Percentiles rank a stretch among this genome's conserved stretches.
phyloP scores from a whole-genome alignment of 805 yeast species.

The Yarrowia osloensis region DNA sequence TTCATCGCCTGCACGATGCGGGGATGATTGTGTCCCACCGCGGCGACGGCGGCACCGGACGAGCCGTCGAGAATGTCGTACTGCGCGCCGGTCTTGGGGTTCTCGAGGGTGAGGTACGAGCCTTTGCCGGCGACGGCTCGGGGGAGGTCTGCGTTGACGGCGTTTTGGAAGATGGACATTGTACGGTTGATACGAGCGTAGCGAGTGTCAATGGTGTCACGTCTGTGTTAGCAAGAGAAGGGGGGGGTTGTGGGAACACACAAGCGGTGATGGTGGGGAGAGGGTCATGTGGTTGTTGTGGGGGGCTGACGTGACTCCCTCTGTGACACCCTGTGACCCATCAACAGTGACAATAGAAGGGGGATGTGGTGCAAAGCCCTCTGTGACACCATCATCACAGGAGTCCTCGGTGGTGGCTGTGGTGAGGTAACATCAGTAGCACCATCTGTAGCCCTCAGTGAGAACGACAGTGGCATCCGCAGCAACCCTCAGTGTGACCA shows the following conservation, averaged over 20 bases:
- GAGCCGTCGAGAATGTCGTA: conserved; percentile 32
- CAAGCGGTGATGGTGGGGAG: neutral
- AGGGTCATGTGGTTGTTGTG: too few species aligned
- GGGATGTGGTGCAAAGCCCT: too few species aligned
- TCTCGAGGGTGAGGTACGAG: conserved; percentile 31
- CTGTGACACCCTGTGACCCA: too few species aligned
- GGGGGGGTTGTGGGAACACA: neutral
- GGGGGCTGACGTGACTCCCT: too few species aligned
- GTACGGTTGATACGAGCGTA: neutral
- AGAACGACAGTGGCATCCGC: too few species aligned
- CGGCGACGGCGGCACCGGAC: conserved; percentile 32
- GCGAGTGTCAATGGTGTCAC: neutral
- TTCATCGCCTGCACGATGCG: conserved; percentile 31
- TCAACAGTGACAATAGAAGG: too few species aligned
- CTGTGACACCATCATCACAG: too few species aligned
- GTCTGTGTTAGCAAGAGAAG: neutral
- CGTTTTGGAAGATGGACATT: conserved; percentile 29
- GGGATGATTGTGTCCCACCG: conserved; percentile 32
- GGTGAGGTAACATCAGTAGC: too few species aligned
- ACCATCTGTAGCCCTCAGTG: too few species aligned
- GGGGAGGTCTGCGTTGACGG: conserved; percentile 16
- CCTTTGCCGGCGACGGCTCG: conserved; percentile 33
- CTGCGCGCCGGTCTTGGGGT: conserved; percentile 31
- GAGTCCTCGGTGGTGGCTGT: too few species aligned
- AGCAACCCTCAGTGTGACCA: too few species aligned